Percentiles rank a stretch among this genome's conserved stretches.
These are phyloP conservation scores for Fusarium foetens DNA, from an alignment of 2,329 filamentous ascomycete genomes.

Conservation along the genomic window DNA sequence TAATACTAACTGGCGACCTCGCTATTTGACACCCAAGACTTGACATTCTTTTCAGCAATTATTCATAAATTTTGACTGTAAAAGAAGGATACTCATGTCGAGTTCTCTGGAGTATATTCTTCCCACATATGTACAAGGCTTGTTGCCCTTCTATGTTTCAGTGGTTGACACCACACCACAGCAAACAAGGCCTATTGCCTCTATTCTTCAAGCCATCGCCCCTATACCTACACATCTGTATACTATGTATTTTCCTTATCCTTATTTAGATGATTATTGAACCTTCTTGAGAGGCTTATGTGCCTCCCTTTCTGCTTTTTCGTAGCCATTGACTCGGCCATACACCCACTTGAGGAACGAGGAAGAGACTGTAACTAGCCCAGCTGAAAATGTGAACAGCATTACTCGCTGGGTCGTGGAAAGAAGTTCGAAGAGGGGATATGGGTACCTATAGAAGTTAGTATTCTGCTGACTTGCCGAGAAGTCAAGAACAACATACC, in stretches of 20 bases:
- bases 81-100: too few relatives aligned
- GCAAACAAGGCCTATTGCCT: neutral
- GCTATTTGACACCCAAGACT: neutral
- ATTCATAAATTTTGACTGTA: neutral
- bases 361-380: constrained; percentile 77
- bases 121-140: neutral
- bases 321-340: constrained; percentile 70
- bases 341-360: constrained; percentile 76
- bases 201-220: neutral
- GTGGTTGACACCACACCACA: neutral
- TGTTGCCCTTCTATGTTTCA: neutral
- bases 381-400: constrained; percentile 76
- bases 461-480: neutral
- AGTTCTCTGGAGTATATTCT: neutral
- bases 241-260: neutral
- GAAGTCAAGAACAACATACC: constrained; percentile 54
- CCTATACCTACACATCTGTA: neutral
- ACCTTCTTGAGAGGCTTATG: constrained; percentile 48
- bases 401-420: constrained; percentile 71
- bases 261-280: constrained; percentile 27
- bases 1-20: neutral
- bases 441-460: constrained; percentile 73
- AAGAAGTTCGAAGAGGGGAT: constrained; percentile 81
- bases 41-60: neutral
- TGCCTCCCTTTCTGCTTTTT: constrained; percentile 47